Evolutionary conservation across 2,329 filamentous ascomycete species (phyloP).

Genomic region (Nannizzia gypsea): DNA sequence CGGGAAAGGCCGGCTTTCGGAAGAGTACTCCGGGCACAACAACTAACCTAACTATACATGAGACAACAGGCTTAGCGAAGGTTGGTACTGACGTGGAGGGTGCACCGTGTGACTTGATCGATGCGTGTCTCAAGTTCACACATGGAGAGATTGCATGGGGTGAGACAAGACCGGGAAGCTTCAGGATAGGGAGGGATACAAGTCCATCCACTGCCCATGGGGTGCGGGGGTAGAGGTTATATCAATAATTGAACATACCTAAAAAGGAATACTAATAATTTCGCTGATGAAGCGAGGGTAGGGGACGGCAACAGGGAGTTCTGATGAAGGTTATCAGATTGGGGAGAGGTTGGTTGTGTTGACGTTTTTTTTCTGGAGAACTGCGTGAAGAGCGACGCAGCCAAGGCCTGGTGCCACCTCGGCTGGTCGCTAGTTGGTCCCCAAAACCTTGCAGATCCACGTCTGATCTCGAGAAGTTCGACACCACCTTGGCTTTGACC

Average conservation of each 20-base stretch:
- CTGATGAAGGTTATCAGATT: not conserved
- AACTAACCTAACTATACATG: not conserved
- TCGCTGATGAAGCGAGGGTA: not conserved
- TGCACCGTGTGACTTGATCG: not conserved
- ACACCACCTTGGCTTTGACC: not conserved
- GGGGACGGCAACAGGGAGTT: not conserved
- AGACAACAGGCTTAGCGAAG: not conserved
- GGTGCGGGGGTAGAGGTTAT: not conserved
- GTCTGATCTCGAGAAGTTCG: not conserved
- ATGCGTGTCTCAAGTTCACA: conserved; percentile 4
- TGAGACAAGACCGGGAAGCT: conserved; percentile 1
- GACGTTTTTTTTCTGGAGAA: not conserved
- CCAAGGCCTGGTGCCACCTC: not conserved
- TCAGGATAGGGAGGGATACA: not conserved
- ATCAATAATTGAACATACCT: not conserved
- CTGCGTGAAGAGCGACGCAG: not conserved
- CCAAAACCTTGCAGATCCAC: not conserved
- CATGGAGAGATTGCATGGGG: conserved; percentile 4
- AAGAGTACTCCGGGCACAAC: no score
- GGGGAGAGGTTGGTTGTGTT: not conserved
- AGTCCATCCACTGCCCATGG: not conserved
- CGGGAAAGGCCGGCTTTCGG: conserved; percentile 3
- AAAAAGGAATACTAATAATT: not conserved
- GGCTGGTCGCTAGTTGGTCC: not conserved
- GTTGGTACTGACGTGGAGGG: not conserved